phyloP scores from a whole-genome alignment of 768 basidiomycete species.

The Trametes coccinea region DNA sequence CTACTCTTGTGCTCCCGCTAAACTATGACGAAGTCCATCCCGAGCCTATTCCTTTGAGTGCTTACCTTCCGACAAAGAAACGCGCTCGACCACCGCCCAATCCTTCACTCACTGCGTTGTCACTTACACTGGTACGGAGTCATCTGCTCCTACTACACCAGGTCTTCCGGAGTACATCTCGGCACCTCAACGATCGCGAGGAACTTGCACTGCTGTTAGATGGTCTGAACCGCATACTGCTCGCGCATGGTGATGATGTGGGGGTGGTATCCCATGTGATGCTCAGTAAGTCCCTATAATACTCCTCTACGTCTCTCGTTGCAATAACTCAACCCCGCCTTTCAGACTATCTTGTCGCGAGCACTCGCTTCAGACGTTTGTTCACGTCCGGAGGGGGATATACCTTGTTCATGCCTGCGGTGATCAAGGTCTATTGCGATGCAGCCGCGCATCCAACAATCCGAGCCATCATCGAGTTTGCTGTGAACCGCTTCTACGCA shows the following conservation, averaged over 20 bases:
- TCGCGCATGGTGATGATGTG: slow-evolving; percentile 69
- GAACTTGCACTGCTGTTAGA: slow-evolving; percentile 69
- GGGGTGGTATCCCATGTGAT: slow-evolving; percentile 75
- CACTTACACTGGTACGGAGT: slow-evolving; percentile 65
- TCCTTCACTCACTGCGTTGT: slow-evolving; percentile 43
- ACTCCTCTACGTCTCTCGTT: no score
- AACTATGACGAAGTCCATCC: slow-evolving; percentile 37
- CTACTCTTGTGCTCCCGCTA: slow-evolving; percentile 59
- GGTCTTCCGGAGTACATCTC: slow-evolving; percentile 69
- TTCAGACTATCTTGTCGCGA: slow-evolving; percentile 60
- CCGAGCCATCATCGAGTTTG: slow-evolving; percentile 67
- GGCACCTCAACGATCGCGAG: slow-evolving; percentile 67
- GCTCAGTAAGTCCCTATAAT: slow-evolving; percentile 52
- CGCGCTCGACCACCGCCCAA: slow-evolving; percentile 15
- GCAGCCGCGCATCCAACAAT: slow-evolving; percentile 57
- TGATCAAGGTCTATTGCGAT: slow-evolving; percentile 72
- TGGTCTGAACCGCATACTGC: slow-evolving; percentile 67
- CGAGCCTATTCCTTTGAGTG: slow-evolving; percentile 47
- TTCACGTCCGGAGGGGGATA: slow-evolving; percentile 74
- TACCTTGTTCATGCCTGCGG: slow-evolving; percentile 69
- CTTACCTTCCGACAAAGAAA: slow-evolving; percentile 18
- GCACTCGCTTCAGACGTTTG: slow-evolving; percentile 73
- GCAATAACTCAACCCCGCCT: neutral
- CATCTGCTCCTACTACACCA: slow-evolving; percentile 68
- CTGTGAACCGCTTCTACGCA: slow-evolving; percentile 69